These are phyloP conservation scores for Megacollybia platyphylla DNA, from an alignment of 1,284 basidiomycete species.

Conservation along the genomic window DNA sequence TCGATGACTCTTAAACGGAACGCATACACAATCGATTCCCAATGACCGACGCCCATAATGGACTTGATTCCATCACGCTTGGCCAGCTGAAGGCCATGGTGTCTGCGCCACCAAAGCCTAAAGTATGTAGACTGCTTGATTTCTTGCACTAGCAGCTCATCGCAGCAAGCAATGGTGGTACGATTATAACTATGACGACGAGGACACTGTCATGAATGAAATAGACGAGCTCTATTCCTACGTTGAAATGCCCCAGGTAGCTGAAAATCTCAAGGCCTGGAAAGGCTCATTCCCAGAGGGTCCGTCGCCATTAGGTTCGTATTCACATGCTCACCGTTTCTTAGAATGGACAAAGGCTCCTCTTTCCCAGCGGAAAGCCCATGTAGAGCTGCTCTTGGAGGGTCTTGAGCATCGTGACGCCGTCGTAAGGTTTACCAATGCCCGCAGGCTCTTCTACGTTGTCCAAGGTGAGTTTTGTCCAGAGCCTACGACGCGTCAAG, in stretches of 20 bases:
- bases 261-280: conserved; percentile 83
- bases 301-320: conserved; percentile 18
- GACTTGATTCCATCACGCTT: conserved; percentile 57
- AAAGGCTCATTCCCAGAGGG: conserved; percentile 71
- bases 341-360: conserved; percentile 72
- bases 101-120: conserved; percentile 58
- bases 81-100: conserved; percentile 74
- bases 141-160: conserved; percentile 6
- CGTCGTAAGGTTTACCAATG: conserved; percentile 77
- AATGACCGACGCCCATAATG: conserved; percentile 2
- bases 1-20: not conserved
- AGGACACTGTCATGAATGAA: conserved; percentile 90
- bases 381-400: conserved; percentile 73
- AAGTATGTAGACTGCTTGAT: conserved; percentile 29
- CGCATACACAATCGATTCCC: not conserved
- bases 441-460: conserved; percentile 80
- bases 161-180: conserved; percentile 65
- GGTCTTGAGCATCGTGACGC: conserved; percentile 76
- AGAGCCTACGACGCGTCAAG: conserved; percentile 3
- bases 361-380: conserved; percentile 48
- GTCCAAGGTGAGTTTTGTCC: conserved; percentile 58
- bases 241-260: conserved; percentile 86
- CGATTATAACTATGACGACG: conserved; percentile 89
- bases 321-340: conserved; percentile 4
- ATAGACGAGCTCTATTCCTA: conserved; percentile 99